These are phyloP conservation scores for Boletus vinaceobasis DNA, from an alignment of 768 basidiomycete species.

Conservation along the genomic window DNA sequence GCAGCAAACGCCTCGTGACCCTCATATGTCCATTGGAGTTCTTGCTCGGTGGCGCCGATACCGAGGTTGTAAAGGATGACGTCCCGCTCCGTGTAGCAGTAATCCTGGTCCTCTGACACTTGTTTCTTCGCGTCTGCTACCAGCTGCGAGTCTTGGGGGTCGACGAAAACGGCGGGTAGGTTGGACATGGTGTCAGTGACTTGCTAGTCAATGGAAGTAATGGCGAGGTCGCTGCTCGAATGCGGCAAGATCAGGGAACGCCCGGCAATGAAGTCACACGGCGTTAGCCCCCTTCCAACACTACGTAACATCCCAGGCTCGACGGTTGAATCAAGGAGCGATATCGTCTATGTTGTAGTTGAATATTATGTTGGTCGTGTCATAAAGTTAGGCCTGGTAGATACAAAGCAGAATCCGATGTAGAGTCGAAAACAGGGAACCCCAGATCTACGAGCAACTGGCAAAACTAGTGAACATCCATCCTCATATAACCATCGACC, in stretches of 20 bases:
- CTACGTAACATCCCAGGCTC: no score
- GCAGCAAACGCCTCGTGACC: conserved; percentile 81
- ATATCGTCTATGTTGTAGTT: neutral
- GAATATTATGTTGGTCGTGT: neutral
- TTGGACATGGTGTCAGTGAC: conserved; percentile 27
- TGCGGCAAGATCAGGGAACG: neutral
- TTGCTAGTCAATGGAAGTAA: neutral
- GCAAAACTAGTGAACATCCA: neutral
- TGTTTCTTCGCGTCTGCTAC: conserved; percentile 79
- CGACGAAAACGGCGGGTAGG: conserved; percentile 55
- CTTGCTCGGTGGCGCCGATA: conserved; percentile 88
- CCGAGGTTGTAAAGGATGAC: conserved; percentile 95
- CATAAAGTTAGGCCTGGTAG: neutral
- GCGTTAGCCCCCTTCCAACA: no score
- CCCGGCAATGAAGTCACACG: neutral
- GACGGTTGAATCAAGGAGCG: no score
- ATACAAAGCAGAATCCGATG: neutral
- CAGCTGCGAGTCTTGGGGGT: conserved; percentile 78
- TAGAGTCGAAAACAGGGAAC: neutral
- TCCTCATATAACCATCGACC: no score
- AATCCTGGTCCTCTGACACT: conserved; percentile 52
- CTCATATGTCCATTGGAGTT: conserved; percentile 91
- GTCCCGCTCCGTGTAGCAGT: conserved; percentile 82
- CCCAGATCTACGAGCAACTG: neutral
- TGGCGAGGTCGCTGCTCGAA: neutral